Conservation (phyloP, 108 stramenopile species). For the Nannochloropsis salina region DNA sequence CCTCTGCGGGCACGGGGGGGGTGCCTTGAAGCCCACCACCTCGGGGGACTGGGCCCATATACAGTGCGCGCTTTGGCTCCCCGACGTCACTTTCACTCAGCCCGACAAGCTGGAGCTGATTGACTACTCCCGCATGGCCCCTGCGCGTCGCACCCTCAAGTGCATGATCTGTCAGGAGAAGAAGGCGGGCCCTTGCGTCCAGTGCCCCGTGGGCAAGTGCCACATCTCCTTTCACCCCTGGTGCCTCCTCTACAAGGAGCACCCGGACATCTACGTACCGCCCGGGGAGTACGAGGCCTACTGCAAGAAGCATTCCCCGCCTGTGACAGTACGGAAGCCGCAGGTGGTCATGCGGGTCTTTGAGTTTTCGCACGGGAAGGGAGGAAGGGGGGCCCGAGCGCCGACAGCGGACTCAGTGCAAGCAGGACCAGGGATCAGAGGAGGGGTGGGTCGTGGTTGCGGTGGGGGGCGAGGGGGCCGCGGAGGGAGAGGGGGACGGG, state of each 20-base stretch:
- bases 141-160: slow-evolving; percentile 11
- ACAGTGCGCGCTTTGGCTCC: slow-evolving; percentile 31
- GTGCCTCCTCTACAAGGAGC: slow-evolving; percentile 20
- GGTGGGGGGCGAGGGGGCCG: slow-evolving; percentile 14
- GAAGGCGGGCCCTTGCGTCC: slow-evolving; percentile 31
- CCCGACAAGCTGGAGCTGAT: slow-evolving; percentile 17
- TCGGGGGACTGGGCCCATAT: slow-evolving; percentile 26
- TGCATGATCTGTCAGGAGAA: slow-evolving; percentile 26
- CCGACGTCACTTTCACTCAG: slow-evolving; percentile 21
- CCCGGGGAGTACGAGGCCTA: slow-evolving; percentile 9
- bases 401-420: background rate
- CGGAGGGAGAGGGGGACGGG: slow-evolving; percentile 13
- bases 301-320: slow-evolving; percentile 29
- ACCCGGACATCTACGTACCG: slow-evolving; percentile 6
- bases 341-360: background rate
- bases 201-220: slow-evolving; percentile 33
- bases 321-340: background rate
- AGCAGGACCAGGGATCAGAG: background rate
- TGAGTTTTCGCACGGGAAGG: background rate
- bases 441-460: background rate
- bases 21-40: slow-evolving; percentile 29
- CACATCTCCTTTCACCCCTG: slow-evolving; percentile 25
- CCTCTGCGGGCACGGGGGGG: slow-evolving; percentile 30
- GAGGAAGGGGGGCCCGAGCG: background rate
- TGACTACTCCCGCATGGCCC: slow-evolving; percentile 16